Evolutionary conservation across 805 yeast species (phyloP).

Genomic region (Ogataea glucozyma): DNA sequence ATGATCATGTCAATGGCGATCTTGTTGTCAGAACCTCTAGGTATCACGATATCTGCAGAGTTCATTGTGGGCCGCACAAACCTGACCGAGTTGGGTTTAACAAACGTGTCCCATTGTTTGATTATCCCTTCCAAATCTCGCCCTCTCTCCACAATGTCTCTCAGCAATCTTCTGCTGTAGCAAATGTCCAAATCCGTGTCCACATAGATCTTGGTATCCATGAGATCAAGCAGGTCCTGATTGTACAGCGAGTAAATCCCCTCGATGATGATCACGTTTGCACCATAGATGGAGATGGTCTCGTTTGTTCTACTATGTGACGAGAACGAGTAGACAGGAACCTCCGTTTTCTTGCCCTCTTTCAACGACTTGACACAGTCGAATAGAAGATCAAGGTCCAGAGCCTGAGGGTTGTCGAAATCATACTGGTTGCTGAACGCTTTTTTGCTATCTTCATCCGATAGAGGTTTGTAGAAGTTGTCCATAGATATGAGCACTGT

Average conservation of each 20-base stretch:
- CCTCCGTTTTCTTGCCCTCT: constrained; percentile 63
- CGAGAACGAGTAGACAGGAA: constrained; percentile 72
- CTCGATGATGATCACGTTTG: constrained; percentile 88
- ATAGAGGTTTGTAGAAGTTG: constrained; percentile 82
- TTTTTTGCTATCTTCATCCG: constrained; percentile 52
- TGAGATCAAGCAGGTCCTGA: constrained; percentile 62
- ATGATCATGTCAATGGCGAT: constrained; percentile 81
- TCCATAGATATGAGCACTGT: constrained; percentile 87
- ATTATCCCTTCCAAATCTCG: constrained; percentile 81
- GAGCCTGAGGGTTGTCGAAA: constrained; percentile 83
- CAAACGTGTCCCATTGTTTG: constrained; percentile 86
- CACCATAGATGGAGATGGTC: constrained; percentile 82
- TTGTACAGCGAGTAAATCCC: constrained; percentile 86
- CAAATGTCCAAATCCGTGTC: constrained; percentile 95
- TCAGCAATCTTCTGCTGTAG: constrained; percentile 78
- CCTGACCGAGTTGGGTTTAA: constrained; percentile 86
- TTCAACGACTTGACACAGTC: constrained; percentile 66
- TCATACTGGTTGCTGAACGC: constrained; percentile 78
- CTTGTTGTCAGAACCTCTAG: constrained; percentile 80
- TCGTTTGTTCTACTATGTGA: constrained; percentile 62
- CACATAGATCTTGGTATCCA: constrained; percentile 87
- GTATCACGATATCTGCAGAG: constrained; percentile 85
- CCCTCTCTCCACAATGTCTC: constrained; percentile 87
- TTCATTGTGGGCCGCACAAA: constrained; percentile 74
- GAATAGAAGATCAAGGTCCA: constrained; percentile 74